phyloP scores from a whole-genome alignment of 2,329 filamentous ascomycete species.

The Cordyceps militaris region DNA sequence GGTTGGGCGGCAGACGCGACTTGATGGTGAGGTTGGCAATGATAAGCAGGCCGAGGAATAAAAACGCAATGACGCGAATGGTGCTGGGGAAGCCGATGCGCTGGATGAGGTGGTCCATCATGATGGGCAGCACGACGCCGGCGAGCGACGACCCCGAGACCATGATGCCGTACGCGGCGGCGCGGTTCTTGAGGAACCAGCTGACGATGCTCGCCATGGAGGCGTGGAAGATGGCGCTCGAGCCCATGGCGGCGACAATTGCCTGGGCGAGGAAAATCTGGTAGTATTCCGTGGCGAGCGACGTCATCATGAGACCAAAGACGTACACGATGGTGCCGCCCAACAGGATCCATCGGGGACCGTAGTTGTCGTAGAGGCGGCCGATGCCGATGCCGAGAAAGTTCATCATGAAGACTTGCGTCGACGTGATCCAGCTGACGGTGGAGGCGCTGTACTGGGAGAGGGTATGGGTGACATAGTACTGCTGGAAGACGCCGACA shows the following conservation, averaged over 20 bases:
- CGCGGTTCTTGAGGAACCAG: slow-evolving; percentile 48
- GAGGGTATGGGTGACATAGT: slow-evolving; percentile 46
- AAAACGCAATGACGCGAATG: slow-evolving; percentile 40
- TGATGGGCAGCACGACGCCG: slow-evolving; percentile 53
- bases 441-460: slow-evolving; percentile 40
- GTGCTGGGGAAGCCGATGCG: slow-evolving; percentile 40
- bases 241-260: slow-evolving; percentile 35
- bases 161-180: slow-evolving; percentile 46
- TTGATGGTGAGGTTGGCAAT: slow-evolving; percentile 31
- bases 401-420: slow-evolving; percentile 42
- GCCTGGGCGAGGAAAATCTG: slow-evolving; percentile 38
- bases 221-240: slow-evolving; percentile 36
- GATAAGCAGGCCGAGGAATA: slow-evolving; percentile 33
- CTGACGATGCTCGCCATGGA: slow-evolving; percentile 36
- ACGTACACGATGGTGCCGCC: slow-evolving; percentile 50
- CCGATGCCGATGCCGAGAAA: slow-evolving; percentile 48
- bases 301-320: slow-evolving; percentile 59
- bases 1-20: slow-evolving; percentile 39
- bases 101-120: slow-evolving; percentile 48
- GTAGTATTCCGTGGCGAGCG: slow-evolving; percentile 39
- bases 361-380: slow-evolving; percentile 57
- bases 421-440: slow-evolving; percentile 53
- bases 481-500: slow-evolving; percentile 51
- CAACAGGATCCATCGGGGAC: slow-evolving; percentile 50
- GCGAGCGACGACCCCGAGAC: slow-evolving; percentile 48